Conservation (phyloP, 1,284 basidiomycete genomes). For the Sanghuangporus baumii region DNA sequence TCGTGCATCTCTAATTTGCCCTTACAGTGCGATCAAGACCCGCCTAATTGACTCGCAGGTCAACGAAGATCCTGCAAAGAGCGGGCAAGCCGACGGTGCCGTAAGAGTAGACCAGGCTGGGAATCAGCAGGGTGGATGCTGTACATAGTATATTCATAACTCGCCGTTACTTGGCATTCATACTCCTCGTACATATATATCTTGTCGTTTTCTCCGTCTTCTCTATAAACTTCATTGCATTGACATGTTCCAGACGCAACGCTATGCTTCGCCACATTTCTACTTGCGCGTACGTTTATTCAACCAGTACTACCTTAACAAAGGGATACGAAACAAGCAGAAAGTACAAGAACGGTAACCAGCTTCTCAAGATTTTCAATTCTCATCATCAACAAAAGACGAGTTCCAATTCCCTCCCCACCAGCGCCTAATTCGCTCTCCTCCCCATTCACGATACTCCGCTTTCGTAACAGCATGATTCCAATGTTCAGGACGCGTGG, state of each 20-base stretch:
- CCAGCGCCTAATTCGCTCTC: constrained; percentile 74
- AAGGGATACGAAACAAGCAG: neutral
- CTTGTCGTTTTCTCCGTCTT: constrained; percentile 1
- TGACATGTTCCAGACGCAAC: neutral
- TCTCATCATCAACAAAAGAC: constrained; percentile 12
- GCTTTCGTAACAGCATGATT: constrained; percentile 58
- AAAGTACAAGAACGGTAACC: neutral
- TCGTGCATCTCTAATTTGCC: neutral
- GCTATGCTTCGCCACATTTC: neutral
- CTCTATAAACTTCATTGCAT: neutral
- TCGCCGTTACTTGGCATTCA: neutral
- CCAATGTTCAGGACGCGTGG: constrained; percentile 53
- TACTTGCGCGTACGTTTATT: neutral
- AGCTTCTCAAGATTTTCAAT: neutral
- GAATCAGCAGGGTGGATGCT: constrained; percentile 45
- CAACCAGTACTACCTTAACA: neutral
- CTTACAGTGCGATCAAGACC: constrained; percentile 87
- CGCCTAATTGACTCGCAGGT: constrained; percentile 94
- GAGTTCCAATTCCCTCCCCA: constrained; percentile 82
- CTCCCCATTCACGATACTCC: constrained; percentile 91
- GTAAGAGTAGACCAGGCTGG: constrained; percentile 62
- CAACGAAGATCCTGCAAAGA: constrained; percentile 47
- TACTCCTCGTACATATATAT: constrained; percentile 1
- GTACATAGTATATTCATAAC: constrained; percentile 38
- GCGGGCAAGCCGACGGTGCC: constrained; percentile 44